Base-by-base conservation (phyloP, 2,329 filamentous ascomycete species). In the Scedosporium dehoogii region DNA sequence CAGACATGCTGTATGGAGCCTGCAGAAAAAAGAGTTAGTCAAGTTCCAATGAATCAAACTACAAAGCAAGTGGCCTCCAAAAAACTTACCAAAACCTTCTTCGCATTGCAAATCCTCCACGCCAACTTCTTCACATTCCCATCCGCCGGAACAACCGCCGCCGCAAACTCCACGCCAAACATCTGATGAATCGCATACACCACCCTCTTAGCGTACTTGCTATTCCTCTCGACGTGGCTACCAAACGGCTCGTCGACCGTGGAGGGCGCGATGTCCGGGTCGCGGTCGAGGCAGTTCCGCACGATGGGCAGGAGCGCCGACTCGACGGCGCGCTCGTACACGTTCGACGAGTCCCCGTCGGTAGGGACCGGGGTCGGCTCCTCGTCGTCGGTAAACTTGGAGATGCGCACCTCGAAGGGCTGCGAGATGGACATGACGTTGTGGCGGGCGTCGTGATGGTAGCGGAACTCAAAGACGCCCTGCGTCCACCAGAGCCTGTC, bases 401-500 rank as follows among this genome's bases (percentile, higher is more conserved):
- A 80, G 66, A 97, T 91, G 56, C 87, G 85, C 63, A 97, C 88
- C 73, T 97, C 93, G 69, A 99, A 99, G 0, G 94, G 92, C 67
- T 91, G 84, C 4, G 92, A 97, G 64, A 97, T 90, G 18, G 91
- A 86, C 90, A 99, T 94, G 70, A 96, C 92, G 67, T 89, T 91
- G 75, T 99, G 92, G 69, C 89, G 89, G 62, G 92, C 92, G 68
- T 91, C 88, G 74, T 99, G 94, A 75, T 99, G 94, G 75, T 97
- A 97, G 48, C 94, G 87, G 78, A 99, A 96, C 71, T 99, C 94
- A 70, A 96, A 99, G 3, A 96, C 90, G 62, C 94, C 94, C 65
- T 93, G 90, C 0, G 90, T 96, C 94, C 94, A 99, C 88, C 91
- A 99, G 2, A 97, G 82, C 76, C 96, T 96, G 76, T 97, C 92